Percentiles rank a stretch among this genome's conserved stretches.
These are phyloP conservation scores for Fusarium phyllophilum DNA, from an alignment of 2,329 filamentous ascomycete species.

Conservation along the genomic window DNA sequence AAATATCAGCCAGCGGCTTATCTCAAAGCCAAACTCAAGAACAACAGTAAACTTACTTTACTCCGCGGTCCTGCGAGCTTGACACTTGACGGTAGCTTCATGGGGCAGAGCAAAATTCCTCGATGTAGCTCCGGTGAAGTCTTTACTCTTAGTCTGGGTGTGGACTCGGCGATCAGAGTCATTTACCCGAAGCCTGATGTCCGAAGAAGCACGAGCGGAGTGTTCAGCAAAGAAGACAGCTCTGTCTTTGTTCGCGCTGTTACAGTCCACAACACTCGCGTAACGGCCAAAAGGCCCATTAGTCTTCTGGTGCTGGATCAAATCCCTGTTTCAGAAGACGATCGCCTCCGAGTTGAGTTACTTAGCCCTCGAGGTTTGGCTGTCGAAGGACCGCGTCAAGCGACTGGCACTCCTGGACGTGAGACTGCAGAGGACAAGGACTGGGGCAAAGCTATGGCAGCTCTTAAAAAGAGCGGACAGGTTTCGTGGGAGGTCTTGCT, in stretches of 20 bases:
- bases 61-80: conserved; percentile 65
- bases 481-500: conserved; percentile 68
- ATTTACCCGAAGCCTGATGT: conserved; percentile 66
- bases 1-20: conserved; percentile 70
- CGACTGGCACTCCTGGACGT: conserved; percentile 48
- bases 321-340: conserved; percentile 70
- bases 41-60: conserved; percentile 65
- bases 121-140: conserved; percentile 64
- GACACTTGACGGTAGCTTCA: conserved; percentile 71
- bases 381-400: conserved; percentile 51
- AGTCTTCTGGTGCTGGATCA: conserved; percentile 67
- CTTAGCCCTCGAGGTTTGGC: conserved; percentile 59
- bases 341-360: conserved; percentile 63
- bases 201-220: conserved; percentile 59
- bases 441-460: conserved; percentile 66
- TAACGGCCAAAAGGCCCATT: conserved; percentile 50
- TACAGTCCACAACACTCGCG: conserved; percentile 62
- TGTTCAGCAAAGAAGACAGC: conserved; percentile 65
- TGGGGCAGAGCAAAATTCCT: conserved; percentile 66
- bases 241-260: conserved; percentile 61
- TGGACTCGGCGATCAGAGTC: conserved; percentile 67
- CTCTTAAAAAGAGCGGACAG: conserved; percentile 66
- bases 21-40: conserved; percentile 66
- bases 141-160: conserved; percentile 66
- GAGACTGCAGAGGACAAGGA: conserved; percentile 47